These are phyloP conservation scores for Torrubiella hemipterigena DNA, from an alignment of 2,329 filamentous ascomycete genomes.

Conservation along the genomic window DNA sequence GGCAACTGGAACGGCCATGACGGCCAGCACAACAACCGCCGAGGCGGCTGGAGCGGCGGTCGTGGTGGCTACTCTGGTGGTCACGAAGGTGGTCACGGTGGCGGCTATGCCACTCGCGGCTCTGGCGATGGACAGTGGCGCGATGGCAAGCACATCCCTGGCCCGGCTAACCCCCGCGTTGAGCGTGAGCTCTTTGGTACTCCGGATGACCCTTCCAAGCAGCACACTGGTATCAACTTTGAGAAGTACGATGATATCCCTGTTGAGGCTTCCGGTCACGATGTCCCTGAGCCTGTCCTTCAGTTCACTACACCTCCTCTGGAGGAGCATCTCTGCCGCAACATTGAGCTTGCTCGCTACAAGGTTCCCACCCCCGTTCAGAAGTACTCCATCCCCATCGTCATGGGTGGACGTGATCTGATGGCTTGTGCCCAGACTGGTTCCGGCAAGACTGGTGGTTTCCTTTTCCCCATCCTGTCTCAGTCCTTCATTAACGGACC, in stretches of 20 bases:
- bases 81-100: constrained; percentile 29
- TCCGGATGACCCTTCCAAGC: constrained; percentile 83
- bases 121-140: constrained; percentile 94
- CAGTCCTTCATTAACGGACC: constrained; percentile 90
- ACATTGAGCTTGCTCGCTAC: constrained; percentile 92
- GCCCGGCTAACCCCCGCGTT: constrained; percentile 73
- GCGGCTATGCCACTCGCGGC: constrained; percentile 52
- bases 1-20: constrained; percentile 20
- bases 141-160: constrained; percentile 91
- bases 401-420: constrained; percentile 93
- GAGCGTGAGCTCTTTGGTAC: constrained; percentile 95
- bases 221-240: constrained; percentile 98
- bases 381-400: constrained; percentile 98
- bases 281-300: constrained; percentile 84
- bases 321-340: constrained; percentile 82
- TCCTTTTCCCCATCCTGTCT: constrained; percentile 97
- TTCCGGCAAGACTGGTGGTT: constrained; percentile 99
- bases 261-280: constrained; percentile 87
- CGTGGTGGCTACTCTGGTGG: constrained; percentile 23
- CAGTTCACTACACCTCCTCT: constrained; percentile 90
- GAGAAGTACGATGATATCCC: constrained; percentile 99
- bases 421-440: constrained; percentile 99
- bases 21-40: constrained; percentile 17
- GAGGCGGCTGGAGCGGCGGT: constrained; percentile 20
- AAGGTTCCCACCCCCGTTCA: constrained; percentile 94